phyloP scores from a whole-genome alignment of 163 green algal genomes.

The Botryococcus braunii region DNA sequence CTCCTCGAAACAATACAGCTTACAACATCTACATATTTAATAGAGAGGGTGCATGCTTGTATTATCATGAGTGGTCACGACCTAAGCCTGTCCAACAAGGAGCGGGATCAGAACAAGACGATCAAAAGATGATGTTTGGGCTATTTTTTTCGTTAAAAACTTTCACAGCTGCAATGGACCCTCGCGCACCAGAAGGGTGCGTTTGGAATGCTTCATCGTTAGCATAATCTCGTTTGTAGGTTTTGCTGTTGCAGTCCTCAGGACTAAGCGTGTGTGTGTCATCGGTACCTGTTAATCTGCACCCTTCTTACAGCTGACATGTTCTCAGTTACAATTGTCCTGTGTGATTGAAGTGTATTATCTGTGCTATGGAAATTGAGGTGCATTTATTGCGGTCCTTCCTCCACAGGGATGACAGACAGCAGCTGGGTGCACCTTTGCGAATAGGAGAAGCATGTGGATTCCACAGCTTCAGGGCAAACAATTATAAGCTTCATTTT shows the following conservation, averaged over 20 bases:
- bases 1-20: conserved; percentile 53
- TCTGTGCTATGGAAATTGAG: no score
- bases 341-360: no score
- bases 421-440: conserved; percentile 53
- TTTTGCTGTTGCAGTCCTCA: no score
- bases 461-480: conserved; percentile 75
- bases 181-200: no score
- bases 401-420: conserved; percentile 20
- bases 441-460: conserved; percentile 62
- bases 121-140: conserved; percentile 94
- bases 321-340: no score
- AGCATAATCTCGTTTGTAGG: no score
- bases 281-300: no score
- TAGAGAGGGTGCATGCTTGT: conserved; percentile 70
- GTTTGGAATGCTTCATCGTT: no score
- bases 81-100: conserved; percentile 59
- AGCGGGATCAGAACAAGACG: conserved; percentile 57
- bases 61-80: conserved; percentile 82
- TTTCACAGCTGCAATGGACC: conserved; percentile 71
- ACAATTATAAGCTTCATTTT: conserved; percentile 89
- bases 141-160: conserved; percentile 86
- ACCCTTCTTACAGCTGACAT: no score
- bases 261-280: no score
- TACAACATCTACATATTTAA: conserved; percentile 92
- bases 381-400: conserved; percentile 28